These are phyloP conservation scores for Hemileia vastatrix DNA, from an alignment of 1,284 basidiomycete species.

Conservation along the genomic window DNA sequence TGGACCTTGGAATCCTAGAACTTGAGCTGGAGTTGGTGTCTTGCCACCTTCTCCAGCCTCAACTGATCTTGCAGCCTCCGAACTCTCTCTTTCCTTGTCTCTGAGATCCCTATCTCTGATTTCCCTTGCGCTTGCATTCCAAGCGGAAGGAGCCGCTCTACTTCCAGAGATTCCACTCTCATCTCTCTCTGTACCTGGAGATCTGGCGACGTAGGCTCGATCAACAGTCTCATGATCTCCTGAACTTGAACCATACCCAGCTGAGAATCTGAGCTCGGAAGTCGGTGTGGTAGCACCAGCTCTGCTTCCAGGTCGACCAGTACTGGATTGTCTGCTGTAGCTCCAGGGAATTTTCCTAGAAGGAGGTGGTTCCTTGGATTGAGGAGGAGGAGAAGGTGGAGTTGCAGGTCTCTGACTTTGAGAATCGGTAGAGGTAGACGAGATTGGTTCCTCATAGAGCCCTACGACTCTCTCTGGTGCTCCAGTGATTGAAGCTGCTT, in stretches of 20 bases:
- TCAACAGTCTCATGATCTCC: not conserved
- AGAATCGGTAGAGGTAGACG: not conserved
- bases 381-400: slow-evolving; percentile 1
- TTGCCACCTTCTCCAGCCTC: not conserved
- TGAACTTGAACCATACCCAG: not conserved
- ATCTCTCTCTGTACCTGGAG: not conserved
- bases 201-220: not conserved
- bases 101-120: not conserved
- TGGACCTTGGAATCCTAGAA: not conserved
- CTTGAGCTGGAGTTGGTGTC: slow-evolving; percentile 5
- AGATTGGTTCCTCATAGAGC: not conserved
- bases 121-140: not conserved
- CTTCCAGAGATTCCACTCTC: not conserved
- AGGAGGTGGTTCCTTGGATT: slow-evolving; percentile 25
- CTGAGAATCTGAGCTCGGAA: not conserved
- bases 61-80: not conserved
- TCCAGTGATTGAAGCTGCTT: not conserved
- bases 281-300: not conserved
- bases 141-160: not conserved
- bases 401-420: not conserved
- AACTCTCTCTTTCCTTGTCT: not conserved
- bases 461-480: not conserved
- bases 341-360: slow-evolving; percentile 36
- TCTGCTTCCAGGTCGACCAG: not conserved
- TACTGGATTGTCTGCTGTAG: slow-evolving; percentile 30